Base-by-base conservation (phyloP, 768 basidiomycete genomes). In the Roridomyces roridus region DNA sequence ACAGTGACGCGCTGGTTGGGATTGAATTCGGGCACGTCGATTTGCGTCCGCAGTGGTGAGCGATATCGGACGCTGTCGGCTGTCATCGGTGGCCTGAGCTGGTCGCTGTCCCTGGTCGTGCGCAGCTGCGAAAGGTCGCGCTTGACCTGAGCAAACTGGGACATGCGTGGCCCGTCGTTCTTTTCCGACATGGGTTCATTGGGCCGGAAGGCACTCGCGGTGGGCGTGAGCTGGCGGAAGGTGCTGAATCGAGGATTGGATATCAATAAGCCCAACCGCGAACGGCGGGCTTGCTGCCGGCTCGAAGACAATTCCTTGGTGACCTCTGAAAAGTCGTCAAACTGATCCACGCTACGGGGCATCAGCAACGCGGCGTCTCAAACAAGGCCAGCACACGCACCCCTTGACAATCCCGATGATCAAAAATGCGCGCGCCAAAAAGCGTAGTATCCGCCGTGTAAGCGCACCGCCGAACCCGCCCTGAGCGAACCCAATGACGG, bases 361-460 rank as follows among this genome's bases (percentile, higher is more conserved):
- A 53, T 24, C 14, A 43, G 25, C 17, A 37, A 51, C 36, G 9
- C 14, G 23, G 28, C 25, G 2, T 25, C 15, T 6, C 45, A 48
- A 29, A 2, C 2, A 23, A 34, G 11, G 31, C 31, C 31, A 34
- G 15, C 31, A 34, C 31, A 70, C 85, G 52, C 57, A 91, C 91
- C 91, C 90, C 74, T 86, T 86, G 25, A 85, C 71, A 20, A 86
- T 60, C 17, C 91, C 91, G 51, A 87, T 79, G 55, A 83, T 79
- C 18, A 92, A 66, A 60, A 72, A 79, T 0, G 76, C 80, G 42
- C 89, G 77, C 3, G 78, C 77, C 11, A 86, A 35, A 47, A 87
- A 69, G 40, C 87, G 77, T 31, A 93, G 56, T 20, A 85, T 72
- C 15, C 90, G 81, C 34, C 91, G 77, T 9, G 80, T 75, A 14